Evolutionary conservation across 768 basidiomycete genomes (phyloP).

Genomic region (Psilocybe subaeruginosa): DNA sequence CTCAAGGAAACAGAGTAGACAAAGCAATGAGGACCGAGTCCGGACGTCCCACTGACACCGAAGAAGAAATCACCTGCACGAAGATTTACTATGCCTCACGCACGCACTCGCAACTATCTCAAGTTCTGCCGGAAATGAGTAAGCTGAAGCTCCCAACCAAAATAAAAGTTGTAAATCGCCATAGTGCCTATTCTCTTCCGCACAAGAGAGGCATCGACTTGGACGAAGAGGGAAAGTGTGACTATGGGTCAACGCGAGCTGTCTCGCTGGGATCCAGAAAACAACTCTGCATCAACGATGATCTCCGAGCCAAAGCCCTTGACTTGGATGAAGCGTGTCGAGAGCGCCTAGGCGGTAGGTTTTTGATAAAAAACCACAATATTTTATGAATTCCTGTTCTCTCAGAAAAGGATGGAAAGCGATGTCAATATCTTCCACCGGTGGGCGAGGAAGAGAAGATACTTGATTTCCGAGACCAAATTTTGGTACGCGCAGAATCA

Average conservation of each 20-base stretch:
- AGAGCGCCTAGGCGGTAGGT: slow-evolving; percentile 72
- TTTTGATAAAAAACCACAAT: neutral
- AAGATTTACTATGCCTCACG: slow-evolving; percentile 95
- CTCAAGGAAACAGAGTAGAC: slow-evolving; percentile 30
- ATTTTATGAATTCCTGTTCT: neutral
- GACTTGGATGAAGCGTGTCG: slow-evolving; percentile 91
- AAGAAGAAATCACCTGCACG: slow-evolving; percentile 62
- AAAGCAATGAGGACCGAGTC: slow-evolving; percentile 26
- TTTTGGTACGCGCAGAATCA: slow-evolving; percentile 56
- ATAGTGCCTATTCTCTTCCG: slow-evolving; percentile 17
- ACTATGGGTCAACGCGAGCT: slow-evolving; percentile 46
- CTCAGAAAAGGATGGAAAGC: slow-evolving; percentile 62
- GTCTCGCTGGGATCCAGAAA: slow-evolving; percentile 91
- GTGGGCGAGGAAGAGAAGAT: slow-evolving; percentile 69
- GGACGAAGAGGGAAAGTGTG: slow-evolving; percentile 25
- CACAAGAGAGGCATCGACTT: slow-evolving; percentile 24
- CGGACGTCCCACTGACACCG: slow-evolving; percentile 22
- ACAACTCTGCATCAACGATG: slow-evolving; percentile 91
- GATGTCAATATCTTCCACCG: slow-evolving; percentile 79
- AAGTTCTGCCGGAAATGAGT: slow-evolving; percentile 83
- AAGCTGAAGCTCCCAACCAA: slow-evolving; percentile 57
- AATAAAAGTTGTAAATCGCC: slow-evolving; percentile 29
- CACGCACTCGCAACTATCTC: slow-evolving; percentile 94
- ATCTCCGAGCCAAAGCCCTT: slow-evolving; percentile 57
- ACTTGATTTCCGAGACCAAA: slow-evolving; percentile 85